Conservation (phyloP, 2,329 filamentous ascomycete genomes). For the Fusarium buharicum region DNA sequence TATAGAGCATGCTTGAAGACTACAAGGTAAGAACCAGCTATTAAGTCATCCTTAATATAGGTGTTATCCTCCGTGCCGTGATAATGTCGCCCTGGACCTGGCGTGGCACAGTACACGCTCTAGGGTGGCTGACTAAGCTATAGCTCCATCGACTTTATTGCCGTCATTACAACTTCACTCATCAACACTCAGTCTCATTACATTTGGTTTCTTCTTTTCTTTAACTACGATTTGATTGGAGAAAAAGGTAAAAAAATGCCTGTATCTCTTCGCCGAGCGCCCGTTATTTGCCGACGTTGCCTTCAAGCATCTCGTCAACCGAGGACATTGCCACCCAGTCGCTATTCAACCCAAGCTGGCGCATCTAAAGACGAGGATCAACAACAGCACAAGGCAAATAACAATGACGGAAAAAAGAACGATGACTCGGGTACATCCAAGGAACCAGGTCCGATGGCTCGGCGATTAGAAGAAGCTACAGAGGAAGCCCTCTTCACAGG, state of each 20-base stretch:
- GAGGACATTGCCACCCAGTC: slow-evolving; percentile 4
- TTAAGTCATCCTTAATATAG: no score
- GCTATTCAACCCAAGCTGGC: slow-evolving; percentile 35
- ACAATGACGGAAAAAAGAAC: not conserved
- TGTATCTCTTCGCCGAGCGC: not conserved
- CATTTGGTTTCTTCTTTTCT: not conserved
- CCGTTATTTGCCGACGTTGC: slow-evolving; percentile 38
- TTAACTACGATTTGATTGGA: no score
- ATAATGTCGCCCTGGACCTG: no score
- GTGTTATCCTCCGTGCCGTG: no score
- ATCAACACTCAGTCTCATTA: not conserved
- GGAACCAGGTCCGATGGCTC: slow-evolving; percentile 61
- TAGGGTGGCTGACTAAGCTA: slow-evolving; percentile 33
- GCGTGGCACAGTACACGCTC: not conserved
- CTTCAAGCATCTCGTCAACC: slow-evolving; percentile 23
- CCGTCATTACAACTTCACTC: slow-evolving; percentile 21
- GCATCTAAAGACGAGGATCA: slow-evolving; percentile 6
- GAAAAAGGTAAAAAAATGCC: not conserved
- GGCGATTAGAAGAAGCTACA: slow-evolving; percentile 69
- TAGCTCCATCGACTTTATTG: slow-evolving; percentile 13
- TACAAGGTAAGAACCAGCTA: no score
- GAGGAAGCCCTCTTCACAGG: slow-evolving; percentile 70
- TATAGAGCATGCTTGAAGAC: no score
- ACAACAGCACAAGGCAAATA: slow-evolving; percentile 1
- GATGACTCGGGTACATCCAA: not conserved